Conservation (phyloP, 176 grass and related monocot species). For the Rhipidocladum racemiflorum region DNA sequence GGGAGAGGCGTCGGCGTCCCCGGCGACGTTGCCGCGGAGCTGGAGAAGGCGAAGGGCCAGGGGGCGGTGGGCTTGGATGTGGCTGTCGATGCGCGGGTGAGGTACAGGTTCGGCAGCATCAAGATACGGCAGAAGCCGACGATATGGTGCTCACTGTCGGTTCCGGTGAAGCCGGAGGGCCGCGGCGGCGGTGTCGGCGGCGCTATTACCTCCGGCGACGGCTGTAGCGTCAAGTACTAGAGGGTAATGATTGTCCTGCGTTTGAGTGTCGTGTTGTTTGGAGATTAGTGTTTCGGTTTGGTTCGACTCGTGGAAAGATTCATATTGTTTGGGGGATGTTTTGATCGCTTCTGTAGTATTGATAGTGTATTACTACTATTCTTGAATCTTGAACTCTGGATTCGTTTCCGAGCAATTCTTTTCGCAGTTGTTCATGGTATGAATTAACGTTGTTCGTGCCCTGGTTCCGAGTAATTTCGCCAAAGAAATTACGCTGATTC, state of each 20-base stretch:
- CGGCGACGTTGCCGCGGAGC: not conserved
- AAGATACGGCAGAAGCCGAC: conserved; percentile 26
- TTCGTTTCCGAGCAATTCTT: not conserved
- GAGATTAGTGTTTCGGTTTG: not conserved
- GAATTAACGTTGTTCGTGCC: too few species aligned
- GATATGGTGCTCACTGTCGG: not conserved
- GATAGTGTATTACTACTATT: not conserved
- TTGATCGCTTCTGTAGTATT: not conserved
- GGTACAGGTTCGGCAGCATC: conserved; percentile 20
- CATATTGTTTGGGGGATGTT: not conserved
- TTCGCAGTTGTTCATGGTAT: too few species aligned
- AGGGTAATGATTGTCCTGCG: not conserved
- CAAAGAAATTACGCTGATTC: too few species aligned
- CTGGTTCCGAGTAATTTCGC: too few species aligned
- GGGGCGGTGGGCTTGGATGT: not conserved
- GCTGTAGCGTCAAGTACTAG: conserved; percentile 39
- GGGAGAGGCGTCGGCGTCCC: conserved; percentile 7
- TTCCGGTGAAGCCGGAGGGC: conserved; percentile 7
- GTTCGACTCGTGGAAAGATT: not conserved
- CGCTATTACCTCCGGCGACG: not conserved
- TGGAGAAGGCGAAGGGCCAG: not conserved
- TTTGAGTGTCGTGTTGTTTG: not conserved
- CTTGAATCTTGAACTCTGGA: not conserved
- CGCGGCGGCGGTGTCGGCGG: not conserved
- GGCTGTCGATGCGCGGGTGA: not conserved